Evolutionary conservation across 1,139 yeast species (phyloP), one percentile per base, ranked within the genome.

Genomic region (Saccharomycopsis crataegensis): DNA sequence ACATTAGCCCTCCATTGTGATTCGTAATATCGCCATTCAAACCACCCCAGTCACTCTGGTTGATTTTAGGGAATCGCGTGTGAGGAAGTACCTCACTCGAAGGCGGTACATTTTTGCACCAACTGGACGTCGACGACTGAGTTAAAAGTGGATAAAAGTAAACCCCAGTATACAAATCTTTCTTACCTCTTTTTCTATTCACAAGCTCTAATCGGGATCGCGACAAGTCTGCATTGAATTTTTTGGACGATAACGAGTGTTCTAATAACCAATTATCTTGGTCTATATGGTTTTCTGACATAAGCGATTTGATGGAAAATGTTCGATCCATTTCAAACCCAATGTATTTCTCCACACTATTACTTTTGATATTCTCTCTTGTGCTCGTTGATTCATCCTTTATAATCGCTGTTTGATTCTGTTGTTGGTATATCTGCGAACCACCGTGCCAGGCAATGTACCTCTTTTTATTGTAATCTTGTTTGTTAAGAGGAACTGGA

Each of bases 111-210:
- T 42, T 36, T n/a, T 44, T 50, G 41, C 34, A 46, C 58, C 76
- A 63, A 34, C 64, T 67, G 2, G 76, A 66, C 54, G 67, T 63
- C 0, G 78, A 72, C 0, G 98, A 88, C 68, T 93, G 98, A 1
- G 96, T 84, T 8, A 74, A 70, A n/a, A 63, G 64, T 0, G 97
- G 96, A 48, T 78, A 82, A 64, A 89, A 88, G 43, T 76, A 74
- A 46, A 86, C 74, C 33, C 94, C 95, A 0, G 96, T 85, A 66
- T 89, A 93, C 1, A 86, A 80, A 66, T 93, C 99, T 63, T 83
- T 82, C 12, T 16, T 38, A n/a, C 38, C 78, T 38, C 38, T 41
- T 34, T 32, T 47, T 43, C 43, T 38, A 6, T 42, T 28, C 33
- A 48, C 31, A 14, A 16, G 16, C n/a, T 12, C 34, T 7, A 42